phyloP scores from a whole-genome alignment of 257 asterid genomes.

The Solanum pinnatisectum region DNA sequence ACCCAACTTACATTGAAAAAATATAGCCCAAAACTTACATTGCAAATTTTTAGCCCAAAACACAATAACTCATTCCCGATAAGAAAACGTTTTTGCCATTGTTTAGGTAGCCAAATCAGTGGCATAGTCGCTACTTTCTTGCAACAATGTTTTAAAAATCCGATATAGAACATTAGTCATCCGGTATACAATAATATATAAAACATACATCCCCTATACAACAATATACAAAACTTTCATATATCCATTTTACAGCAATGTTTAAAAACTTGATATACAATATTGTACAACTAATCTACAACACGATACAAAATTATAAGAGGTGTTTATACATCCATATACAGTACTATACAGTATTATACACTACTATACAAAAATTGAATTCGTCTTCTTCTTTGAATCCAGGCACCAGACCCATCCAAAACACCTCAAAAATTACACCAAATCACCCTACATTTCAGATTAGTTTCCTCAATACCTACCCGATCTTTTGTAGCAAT shows the following conservation, averaged over 20 bases:
- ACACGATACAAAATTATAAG: not conserved
- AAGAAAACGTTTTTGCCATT: too few relatives aligned
- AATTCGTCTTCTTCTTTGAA: not conserved
- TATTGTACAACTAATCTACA: not conserved
- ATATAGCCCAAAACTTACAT: not conserved
- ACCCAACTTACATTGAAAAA: not conserved
- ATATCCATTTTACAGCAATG: too few relatives aligned
- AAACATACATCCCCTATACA: not conserved
- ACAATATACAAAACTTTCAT: not conserved
- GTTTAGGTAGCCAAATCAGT: not conserved
- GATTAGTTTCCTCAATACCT: not conserved
- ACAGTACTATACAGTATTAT: not conserved
- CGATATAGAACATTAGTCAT: not conserved
- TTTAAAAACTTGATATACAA: not conserved
- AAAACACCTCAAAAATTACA: not conserved
- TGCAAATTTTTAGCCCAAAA: not conserved
- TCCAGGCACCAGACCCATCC: not conserved
- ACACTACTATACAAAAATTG: not conserved
- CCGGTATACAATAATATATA: not conserved
- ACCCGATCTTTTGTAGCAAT: not conserved
- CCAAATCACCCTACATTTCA: not conserved
- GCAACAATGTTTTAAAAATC: not conserved
- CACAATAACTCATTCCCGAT: not conserved
- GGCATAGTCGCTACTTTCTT: not conserved
- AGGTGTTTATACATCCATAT: not conserved